Conservation (phyloP, 495 filamentous ascomycete genomes). For the Aspergillus biplanus region DNA sequence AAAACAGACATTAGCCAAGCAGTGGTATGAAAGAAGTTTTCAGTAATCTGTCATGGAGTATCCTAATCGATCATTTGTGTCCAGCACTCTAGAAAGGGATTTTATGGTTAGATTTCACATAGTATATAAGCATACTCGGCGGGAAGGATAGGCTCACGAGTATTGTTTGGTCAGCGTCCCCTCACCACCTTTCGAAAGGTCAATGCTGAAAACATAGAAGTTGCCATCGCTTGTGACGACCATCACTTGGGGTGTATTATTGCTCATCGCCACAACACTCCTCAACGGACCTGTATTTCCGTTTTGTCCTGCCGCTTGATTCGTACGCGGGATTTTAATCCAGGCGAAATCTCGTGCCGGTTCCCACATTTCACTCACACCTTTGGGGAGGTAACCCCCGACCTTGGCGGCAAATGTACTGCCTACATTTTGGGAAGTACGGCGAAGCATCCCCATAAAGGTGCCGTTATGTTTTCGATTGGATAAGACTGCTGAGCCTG, state of each 20-base stretch:
- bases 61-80: constrained; percentile 57
- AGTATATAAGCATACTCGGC: neutral
- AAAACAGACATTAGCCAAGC: neutral
- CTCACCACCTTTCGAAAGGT: constrained; percentile 95
- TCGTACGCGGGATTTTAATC: constrained; percentile 82
- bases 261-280: constrained; percentile 96
- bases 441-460: constrained; percentile 86
- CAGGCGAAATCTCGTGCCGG: constrained; percentile 93
- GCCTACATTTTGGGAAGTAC: constrained; percentile 96
- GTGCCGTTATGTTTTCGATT: constrained; percentile 62
- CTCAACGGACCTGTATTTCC: constrained; percentile 55
- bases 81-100: constrained; percentile 46
- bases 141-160: constrained; percentile 60
- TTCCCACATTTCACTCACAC: constrained; percentile 97
- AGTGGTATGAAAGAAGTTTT: constrained; percentile 19
- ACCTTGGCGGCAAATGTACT: constrained; percentile 85
- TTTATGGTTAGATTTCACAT: neutral
- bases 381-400: constrained; percentile 86
- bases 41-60: constrained; percentile 52
- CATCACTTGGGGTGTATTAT: constrained; percentile 92
- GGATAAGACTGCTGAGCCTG: constrained; percentile 36
- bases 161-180: constrained; percentile 88
- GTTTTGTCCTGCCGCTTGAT: constrained; percentile 40
- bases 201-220: constrained; percentile 93
- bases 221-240: constrained; percentile 94